These are phyloP conservation scores for Fusarium hostae DNA, from an alignment of 2,329 filamentous ascomycete genomes.

Conservation along the genomic window DNA sequence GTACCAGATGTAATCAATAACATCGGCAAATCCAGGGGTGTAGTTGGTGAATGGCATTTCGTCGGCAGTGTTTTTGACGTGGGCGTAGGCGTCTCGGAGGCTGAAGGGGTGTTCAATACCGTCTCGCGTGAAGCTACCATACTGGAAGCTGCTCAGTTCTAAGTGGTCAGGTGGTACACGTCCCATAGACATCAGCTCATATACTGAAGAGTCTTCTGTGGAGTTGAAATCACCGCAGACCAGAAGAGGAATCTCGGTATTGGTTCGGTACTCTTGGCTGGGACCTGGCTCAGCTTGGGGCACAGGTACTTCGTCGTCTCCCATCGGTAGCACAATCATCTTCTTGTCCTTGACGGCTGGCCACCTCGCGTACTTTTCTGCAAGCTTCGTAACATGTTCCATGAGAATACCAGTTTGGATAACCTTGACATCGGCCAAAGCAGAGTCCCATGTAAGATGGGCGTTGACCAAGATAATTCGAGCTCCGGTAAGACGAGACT, in stretches of 20 bases:
- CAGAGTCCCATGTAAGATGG: constrained; percentile 95
- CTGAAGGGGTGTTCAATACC: constrained; percentile 96
- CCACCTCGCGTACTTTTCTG: constrained; percentile 84
- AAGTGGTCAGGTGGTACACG: constrained; percentile 80
- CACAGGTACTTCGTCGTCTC: constrained; percentile 58
- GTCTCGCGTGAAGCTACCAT: constrained; percentile 91
- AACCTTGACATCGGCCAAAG: constrained; percentile 91
- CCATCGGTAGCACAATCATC: constrained; percentile 59
- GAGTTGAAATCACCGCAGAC: constrained; percentile 98
- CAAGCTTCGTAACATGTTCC: constrained; percentile 87
- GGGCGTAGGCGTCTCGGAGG: constrained; percentile 87
- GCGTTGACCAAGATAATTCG: constrained; percentile 93
- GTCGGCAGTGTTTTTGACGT: constrained; percentile 82
- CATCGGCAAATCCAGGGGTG: constrained; percentile 89
- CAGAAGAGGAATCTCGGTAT: constrained; percentile 88
- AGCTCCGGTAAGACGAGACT: constrained; percentile 90
- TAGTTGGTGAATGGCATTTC: constrained; percentile 97
- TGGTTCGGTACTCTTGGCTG: constrained; percentile 86
- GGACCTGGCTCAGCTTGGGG: constrained; percentile 75
- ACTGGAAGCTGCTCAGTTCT: constrained; percentile 83
- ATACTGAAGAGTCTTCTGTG: constrained; percentile 85
- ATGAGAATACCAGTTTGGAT: constrained; percentile 96
- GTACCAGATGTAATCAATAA: constrained; percentile 98
- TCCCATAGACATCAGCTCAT: constrained; percentile 87
- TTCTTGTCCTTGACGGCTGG: constrained; percentile 86